These are phyloP conservation scores for Globomyces pollinis-pini DNA, from an alignment of 192 early-diverging fungal genomes.

Conservation along the genomic window DNA sequence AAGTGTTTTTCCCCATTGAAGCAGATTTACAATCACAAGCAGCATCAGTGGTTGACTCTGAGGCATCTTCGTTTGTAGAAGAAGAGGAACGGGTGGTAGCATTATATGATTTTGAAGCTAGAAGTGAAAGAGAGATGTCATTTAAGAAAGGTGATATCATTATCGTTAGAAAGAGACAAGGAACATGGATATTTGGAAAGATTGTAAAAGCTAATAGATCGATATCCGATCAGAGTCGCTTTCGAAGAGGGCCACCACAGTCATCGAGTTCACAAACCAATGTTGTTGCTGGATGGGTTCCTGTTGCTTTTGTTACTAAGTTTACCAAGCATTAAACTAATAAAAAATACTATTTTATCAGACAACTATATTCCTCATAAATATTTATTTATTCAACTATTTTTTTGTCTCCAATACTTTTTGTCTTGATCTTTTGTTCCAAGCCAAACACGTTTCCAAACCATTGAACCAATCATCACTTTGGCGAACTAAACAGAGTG, in stretches of 20 bases:
- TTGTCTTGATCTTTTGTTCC: conserved; percentile 90
- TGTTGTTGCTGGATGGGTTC: background rate
- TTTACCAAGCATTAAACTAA: background rate
- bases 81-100: background rate
- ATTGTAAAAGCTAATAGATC: background rate
- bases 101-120: background rate
- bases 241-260: background rate
- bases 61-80: background rate
- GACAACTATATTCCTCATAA: background rate
- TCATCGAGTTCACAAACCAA: background rate
- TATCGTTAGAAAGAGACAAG: conserved; percentile 5
- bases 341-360: background rate
- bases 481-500: conserved; percentile 64
- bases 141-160: background rate
- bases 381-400: no score
- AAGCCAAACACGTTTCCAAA: conserved; percentile 74
- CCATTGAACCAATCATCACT: conserved; percentile 87
- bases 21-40: background rate
- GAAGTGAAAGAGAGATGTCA: conserved; percentile 4
- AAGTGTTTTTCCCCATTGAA: background rate
- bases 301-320: conserved; percentile 10
- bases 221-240: background rate
- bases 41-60: conserved; percentile 1
- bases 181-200: conserved; percentile 9
- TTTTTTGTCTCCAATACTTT: conserved; percentile 32